A percentile compares a stretch with the other conserved stretches of the same genome.
These are phyloP conservation scores for Ophiostoma australiae DNA, from an alignment of 2,329 filamentous ascomycete species.

Conservation along the genomic window DNA sequence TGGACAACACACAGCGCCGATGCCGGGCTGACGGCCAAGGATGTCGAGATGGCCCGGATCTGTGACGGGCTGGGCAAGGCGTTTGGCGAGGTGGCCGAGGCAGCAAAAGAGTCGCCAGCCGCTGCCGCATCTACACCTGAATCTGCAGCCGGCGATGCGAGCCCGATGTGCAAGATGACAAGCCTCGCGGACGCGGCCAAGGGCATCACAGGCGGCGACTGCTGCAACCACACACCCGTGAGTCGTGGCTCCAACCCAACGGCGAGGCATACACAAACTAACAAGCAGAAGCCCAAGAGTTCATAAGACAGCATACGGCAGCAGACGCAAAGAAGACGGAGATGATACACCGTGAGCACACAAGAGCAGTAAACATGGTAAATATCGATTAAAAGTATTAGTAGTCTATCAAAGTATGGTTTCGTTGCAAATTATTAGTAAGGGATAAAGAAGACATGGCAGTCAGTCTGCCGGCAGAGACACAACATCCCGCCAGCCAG, in stretches of 20 bases:
- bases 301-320: background rate
- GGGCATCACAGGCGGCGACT: constrained; percentile 47
- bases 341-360: background rate
- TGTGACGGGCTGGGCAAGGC: constrained; percentile 57
- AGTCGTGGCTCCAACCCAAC: too few relatives aligned
- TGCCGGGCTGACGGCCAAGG: constrained; percentile 58
- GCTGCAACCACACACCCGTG: constrained; percentile 45
- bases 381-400: constrained; percentile 20
- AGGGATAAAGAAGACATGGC: constrained; percentile 7
- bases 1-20: constrained; percentile 64
- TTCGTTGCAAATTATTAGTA: constrained; percentile 16
- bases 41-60: constrained; percentile 56
- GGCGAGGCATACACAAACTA: background rate
- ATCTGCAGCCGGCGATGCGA: background rate
- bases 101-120: background rate
- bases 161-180: constrained; percentile 35
- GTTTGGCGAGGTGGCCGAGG: constrained; percentile 47
- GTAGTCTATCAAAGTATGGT: constrained; percentile 18
- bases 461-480: background rate
- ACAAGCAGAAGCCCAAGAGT: background rate
- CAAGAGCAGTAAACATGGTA: background rate
- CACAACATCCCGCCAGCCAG: background rate
- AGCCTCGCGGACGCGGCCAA: constrained; percentile 46
- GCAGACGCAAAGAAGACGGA: background rate
- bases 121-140: background rate